Evolutionary conservation across 1,139 yeast species (phyloP).

Genomic region (Suhomyces ambrosiae): DNA sequence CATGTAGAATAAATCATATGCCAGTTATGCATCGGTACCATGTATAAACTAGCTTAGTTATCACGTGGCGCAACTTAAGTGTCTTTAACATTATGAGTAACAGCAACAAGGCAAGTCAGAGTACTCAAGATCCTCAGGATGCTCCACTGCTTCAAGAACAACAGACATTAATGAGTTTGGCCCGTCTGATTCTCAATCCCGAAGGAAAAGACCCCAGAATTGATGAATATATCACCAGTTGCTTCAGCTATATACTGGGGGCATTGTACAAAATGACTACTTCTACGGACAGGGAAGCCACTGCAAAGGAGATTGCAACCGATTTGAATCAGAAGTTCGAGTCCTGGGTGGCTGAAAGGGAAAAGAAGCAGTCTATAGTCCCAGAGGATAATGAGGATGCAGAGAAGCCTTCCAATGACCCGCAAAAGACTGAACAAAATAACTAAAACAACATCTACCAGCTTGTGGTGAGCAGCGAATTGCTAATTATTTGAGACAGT

Average conservation of each 20-base stretch:
- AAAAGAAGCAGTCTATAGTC: slow-evolving; percentile 15
- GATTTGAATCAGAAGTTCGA: slow-evolving; percentile 36
- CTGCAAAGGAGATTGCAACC: slow-evolving; percentile 43
- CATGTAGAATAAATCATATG: no score
- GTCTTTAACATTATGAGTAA: no score
- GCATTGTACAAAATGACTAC: slow-evolving; percentile 35
- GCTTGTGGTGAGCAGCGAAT: no score
- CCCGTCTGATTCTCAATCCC: slow-evolving; percentile 30
- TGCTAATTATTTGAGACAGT: no score
- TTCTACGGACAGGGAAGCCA: slow-evolving; percentile 34
- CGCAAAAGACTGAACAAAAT: no score
- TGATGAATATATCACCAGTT: slow-evolving; percentile 32
- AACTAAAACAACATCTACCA: no score
- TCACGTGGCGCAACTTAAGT: no score
- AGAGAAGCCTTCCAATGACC: background rate
- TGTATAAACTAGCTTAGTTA: no score
- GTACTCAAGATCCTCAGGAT: slow-evolving; percentile 4
- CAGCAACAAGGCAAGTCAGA: no score
- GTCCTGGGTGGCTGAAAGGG: slow-evolving; percentile 30
- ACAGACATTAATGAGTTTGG: slow-evolving; percentile 19
- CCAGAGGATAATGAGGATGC: slow-evolving; percentile 8
- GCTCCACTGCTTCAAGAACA: slow-evolving; percentile 23
- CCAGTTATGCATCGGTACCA: no score
- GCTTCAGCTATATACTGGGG: slow-evolving; percentile 33
- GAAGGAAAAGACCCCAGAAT: slow-evolving; percentile 31